Evolutionary conservation across 352 stramenopile species (phyloP).

Genomic region (Albugo laibachii): DNA sequence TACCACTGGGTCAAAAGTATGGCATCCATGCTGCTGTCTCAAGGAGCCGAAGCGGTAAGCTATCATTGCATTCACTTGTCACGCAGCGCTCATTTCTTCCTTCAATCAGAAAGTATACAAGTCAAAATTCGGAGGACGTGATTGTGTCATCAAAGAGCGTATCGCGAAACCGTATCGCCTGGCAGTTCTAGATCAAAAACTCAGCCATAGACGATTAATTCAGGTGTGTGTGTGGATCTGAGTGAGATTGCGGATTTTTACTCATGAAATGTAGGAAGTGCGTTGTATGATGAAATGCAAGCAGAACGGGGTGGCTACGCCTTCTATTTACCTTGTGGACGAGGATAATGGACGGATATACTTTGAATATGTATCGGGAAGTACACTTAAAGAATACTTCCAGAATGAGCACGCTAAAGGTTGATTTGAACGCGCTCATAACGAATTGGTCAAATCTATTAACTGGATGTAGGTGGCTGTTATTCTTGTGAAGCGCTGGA

Average conservation of each 20-base stretch:
- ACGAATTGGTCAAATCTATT: neutral
- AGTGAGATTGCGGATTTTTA: neutral
- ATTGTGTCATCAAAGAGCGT: slow-evolving; percentile 68
- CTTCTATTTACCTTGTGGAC: slow-evolving; percentile 61
- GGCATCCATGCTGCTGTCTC: slow-evolving; percentile 43
- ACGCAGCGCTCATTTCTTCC: neutral
- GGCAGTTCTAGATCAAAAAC: slow-evolving; percentile 54
- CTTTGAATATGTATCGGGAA: slow-evolving; percentile 41
- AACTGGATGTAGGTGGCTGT: slow-evolving; percentile 13
- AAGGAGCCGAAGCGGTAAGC: slow-evolving; percentile 59
- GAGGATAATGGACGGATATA: slow-evolving; percentile 49
- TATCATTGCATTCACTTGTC: neutral
- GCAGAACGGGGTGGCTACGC: slow-evolving; percentile 43
- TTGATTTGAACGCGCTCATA: slow-evolving; percentile 4
- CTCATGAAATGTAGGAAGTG: slow-evolving; percentile 14
- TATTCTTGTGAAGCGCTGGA: slow-evolving; percentile 31
- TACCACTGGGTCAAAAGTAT: neutral
- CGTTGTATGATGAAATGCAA: slow-evolving; percentile 68
- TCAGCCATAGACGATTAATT: slow-evolving; percentile 55
- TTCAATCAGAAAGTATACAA: slow-evolving; percentile 47
- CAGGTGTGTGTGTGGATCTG: slow-evolving; percentile 9
- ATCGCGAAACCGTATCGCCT: slow-evolving; percentile 67
- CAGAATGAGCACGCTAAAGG: slow-evolving; percentile 26
- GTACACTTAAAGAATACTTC: slow-evolving; percentile 57
- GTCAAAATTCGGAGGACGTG: slow-evolving; percentile 33